These are phyloP conservation scores for Clavulina sp. DNA, from an alignment of 768 basidiomycete genomes.

Conservation along the genomic window DNA sequence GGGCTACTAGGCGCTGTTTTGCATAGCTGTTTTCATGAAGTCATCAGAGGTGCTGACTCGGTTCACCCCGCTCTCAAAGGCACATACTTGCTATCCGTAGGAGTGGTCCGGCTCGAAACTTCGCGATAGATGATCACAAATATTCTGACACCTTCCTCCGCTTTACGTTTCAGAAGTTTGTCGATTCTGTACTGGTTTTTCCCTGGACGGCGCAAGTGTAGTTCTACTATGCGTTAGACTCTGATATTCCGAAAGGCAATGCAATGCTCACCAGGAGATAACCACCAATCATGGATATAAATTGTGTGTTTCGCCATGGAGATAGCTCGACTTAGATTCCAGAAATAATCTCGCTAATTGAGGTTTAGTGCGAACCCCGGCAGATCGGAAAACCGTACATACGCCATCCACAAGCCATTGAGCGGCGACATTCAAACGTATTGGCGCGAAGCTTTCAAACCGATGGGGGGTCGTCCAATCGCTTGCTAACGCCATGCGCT, in stretches of 20 bases:
- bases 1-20: slow-evolving; percentile 56
- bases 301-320: slow-evolving; percentile 73
- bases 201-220: slow-evolving; percentile 69
- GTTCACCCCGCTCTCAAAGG: neutral
- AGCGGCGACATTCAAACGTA: slow-evolving; percentile 80
- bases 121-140: slow-evolving; percentile 92
- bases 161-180: slow-evolving; percentile 70
- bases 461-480: slow-evolving; percentile 65
- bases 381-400: slow-evolving; percentile 17
- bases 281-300: slow-evolving; percentile 98
- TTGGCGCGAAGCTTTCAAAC: slow-evolving; percentile 90
- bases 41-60: neutral
- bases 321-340: slow-evolving; percentile 88
- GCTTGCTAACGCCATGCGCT: slow-evolving; percentile 58
- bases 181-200: slow-evolving; percentile 81
- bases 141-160: slow-evolving; percentile 89
- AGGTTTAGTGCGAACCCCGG: neutral
- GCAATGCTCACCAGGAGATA: slow-evolving; percentile 49
- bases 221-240: slow-evolving; percentile 28
- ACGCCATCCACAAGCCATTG: slow-evolving; percentile 99
- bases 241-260: slow-evolving; percentile 2
- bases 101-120: slow-evolving; percentile 88
- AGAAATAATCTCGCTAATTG: slow-evolving; percentile 86
- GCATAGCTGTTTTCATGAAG: slow-evolving; percentile 58
- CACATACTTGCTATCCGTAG: slow-evolving; percentile 75